Evolutionary conservation across 768 basidiomycete species (phyloP), one percentile per base, ranked within the genome.

Genomic region (Mycena leptocephala): DNA sequence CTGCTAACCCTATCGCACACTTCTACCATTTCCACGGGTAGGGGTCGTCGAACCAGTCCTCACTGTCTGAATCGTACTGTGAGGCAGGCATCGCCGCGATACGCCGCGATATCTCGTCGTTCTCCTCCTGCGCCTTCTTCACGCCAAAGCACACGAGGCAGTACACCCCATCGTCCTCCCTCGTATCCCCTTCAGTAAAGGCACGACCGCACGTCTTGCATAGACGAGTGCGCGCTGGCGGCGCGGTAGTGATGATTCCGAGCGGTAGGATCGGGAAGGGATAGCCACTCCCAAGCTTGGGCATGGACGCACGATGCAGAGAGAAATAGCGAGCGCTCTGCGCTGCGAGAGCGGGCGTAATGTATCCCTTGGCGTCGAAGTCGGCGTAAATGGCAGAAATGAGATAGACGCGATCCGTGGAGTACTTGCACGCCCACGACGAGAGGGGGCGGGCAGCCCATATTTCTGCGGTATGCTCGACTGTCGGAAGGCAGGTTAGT

Each of bases 41-140:
- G 39, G 37, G 39, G 39, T 63, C 61, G 26, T 43, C 37, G 39
- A 63, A 41, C 39, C 2, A 8, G 22, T 63, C 62, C 62, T 64
- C 63, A 46, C 63, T 33, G 63, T 65, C 63, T 33, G 43, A 65
- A 65, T 48, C 63, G 43, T 48, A 48, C 43, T 65, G 30, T 65
- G 41, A 46, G 28, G 41, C 39, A 64, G 63, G 63, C 63, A 65
- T 65, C 43, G 63, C 63, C 24, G 30, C 43, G 26, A 48, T 32
- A 65, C 63, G 63, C 26, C 63, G 63, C 24, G 28, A 46, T 48
- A 48, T 65, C 28, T 48, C 63, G 41, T 65, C 63, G 43, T 48
- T 46, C 63, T 65, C 63, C 43, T 65, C 63, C 43, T 65, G 63
- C 46, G 63, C 63, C 63, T 65, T 46, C 62, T 64, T 64, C 62